Evolutionary conservation across 768 basidiomycete species (phyloP), one percentile per base, ranked within the genome.

Genomic region (Mycena haematopus): DNA sequence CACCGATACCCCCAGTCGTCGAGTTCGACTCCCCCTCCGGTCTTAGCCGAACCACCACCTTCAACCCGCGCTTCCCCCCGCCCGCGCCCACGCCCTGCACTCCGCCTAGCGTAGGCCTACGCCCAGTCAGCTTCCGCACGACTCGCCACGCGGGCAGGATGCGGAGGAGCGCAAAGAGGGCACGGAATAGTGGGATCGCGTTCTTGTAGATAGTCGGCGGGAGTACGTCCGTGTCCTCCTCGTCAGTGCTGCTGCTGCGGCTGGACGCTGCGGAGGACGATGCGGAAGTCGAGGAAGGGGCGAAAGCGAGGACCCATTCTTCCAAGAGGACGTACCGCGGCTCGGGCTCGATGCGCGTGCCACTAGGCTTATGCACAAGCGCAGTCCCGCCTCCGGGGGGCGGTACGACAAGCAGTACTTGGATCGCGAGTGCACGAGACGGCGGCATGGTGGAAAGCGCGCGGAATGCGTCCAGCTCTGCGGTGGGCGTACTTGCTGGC

Each of bases 141-240:
- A 82, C 72, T 84, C 62, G 88, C 91, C 91, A 94, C 0, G 89
- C 79, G 19, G 92, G 92, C 4, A 93, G 81, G 25, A 92, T 80
- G 56, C 91, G 83, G 49, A 93, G 80, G 45, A 93, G 74, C 55
- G 86, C 88, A 79, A 79, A 94, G 7, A 91, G 71, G 70, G 90
- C 91, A 52, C 92, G 83, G 78, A 93, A 94, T 21, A 93, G 82
- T 33, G 90, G 83, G 69, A 94, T 93, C 36, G 89, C 86, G 68
- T 93, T 88, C 74, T 94, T 94, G 82, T 94, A 94, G 56, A 92
- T 88, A 14, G 88, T 90, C 0, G 92, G 82, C 36, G 89, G 85
- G 15, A 87, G 84, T 40, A 89, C 79, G 61, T 89, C 88, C 19
- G 40, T 36, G 40, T 42, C 40, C 13, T 52, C 35, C 6, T 38